These are phyloP conservation scores for Cercophora samala DNA, from an alignment of 495 filamentous ascomycete genomes.

Conservation along the genomic window DNA sequence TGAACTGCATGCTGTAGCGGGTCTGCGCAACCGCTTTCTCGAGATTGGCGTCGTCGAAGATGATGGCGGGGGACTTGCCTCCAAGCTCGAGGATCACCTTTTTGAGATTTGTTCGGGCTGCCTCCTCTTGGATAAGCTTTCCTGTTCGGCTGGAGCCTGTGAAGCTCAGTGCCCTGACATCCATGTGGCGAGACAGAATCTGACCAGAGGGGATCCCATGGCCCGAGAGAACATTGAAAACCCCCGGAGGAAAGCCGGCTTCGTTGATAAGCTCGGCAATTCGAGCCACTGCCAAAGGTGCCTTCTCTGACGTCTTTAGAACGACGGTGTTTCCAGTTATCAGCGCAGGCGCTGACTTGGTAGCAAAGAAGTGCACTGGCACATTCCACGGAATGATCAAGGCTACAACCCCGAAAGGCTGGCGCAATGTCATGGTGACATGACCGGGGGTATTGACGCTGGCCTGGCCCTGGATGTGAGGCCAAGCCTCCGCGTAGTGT, in stretches of 20 bases:
- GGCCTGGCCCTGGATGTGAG: constrained; percentile 61
- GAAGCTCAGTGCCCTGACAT: constrained; percentile 55
- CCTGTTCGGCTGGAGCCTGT: constrained; percentile 54
- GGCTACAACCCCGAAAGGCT: constrained; percentile 86
- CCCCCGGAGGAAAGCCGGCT: constrained; percentile 57
- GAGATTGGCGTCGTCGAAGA: constrained; percentile 69
- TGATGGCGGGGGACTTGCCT: constrained; percentile 70
- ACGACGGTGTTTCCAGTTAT: constrained; percentile 84
- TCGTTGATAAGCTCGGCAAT: constrained; percentile 50
- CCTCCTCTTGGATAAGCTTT: constrained; percentile 41
- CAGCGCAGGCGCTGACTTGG: constrained; percentile 86
- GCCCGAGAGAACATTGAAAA: constrained; percentile 57
- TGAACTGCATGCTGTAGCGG: constrained; percentile 69
- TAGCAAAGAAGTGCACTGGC: constrained; percentile 76
- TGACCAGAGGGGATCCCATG: constrained; percentile 51
- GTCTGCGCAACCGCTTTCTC: constrained; percentile 66
- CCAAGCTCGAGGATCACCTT: constrained; percentile 80
- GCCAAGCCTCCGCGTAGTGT: constrained; percentile 38
- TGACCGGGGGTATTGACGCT: constrained; percentile 76
- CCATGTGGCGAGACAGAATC: constrained; percentile 49
- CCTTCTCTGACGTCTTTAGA: constrained; percentile 87
- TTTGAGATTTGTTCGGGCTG: constrained; percentile 56
- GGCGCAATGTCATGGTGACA: constrained; percentile 81
- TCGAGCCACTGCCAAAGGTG: constrained; percentile 67
- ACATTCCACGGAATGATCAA: constrained; percentile 95